phyloP scores from a whole-genome alignment of 495 filamentous ascomycete genomes.

The Parathielavia hyrcaniae region DNA sequence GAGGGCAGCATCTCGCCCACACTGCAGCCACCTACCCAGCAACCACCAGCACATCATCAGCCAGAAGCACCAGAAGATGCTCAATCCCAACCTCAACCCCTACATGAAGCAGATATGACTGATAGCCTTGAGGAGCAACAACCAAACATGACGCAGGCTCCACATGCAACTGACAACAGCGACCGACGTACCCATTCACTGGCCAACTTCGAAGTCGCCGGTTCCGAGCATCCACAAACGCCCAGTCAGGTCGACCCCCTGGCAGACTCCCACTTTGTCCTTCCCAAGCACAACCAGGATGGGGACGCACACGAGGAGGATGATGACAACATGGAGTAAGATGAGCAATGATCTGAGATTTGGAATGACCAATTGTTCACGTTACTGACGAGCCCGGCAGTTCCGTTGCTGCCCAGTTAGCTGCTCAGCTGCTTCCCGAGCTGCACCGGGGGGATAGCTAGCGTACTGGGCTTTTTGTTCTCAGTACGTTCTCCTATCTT shows the following conservation, averaged over 20 bases:
- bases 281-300: not conserved
- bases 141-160: not conserved
- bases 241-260: slow-evolving; percentile 1
- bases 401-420: slow-evolving; percentile 16
- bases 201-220: not conserved
- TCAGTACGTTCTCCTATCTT: not conserved
- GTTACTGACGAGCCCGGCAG: not conserved
- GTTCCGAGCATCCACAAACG: not conserved
- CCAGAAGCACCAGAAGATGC: not conserved
- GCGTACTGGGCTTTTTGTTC: not conserved
- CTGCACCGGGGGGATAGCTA: slow-evolving; percentile 13
- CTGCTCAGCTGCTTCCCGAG: slow-evolving; percentile 25
- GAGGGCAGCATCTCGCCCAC: too few relatives aligned
- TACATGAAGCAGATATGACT: slow-evolving; percentile 9
- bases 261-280: not conserved
- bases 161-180: not conserved
- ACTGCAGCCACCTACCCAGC: not conserved
- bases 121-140: not conserved
- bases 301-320: not conserved
- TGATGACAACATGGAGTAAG: slow-evolving; percentile 6
- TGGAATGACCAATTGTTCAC: too few relatives aligned
- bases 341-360: not conserved
- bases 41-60: not conserved
- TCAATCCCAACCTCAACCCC: not conserved
- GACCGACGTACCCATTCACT: not conserved